Base-by-base conservation (phyloP, 176 grass and related monocot species). In the Bolboschoenus planiculmis region DNA sequence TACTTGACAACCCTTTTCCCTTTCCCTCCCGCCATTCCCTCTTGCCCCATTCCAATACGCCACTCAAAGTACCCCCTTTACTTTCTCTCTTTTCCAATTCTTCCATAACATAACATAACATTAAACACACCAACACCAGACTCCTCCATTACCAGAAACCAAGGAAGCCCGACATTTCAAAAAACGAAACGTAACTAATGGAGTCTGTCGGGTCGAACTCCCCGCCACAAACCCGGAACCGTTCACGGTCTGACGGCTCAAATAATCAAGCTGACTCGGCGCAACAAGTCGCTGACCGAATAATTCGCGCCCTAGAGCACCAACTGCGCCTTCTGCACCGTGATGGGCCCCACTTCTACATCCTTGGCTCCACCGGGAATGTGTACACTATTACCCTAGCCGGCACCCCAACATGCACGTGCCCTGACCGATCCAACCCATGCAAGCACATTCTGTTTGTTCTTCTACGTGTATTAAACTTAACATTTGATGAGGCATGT, bases 381-480 rank as follows among this genome's bases (percentile, higher is more conserved):
- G 96, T 95, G 51, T 99, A 99, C 84, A 87, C 86, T 18, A 86
- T 99, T 46, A 95, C 89, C 81, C 85, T 99, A 20, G 40, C 86
- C 1, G 48, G 85, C 23, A 1, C 67, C 2, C 96, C 96, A 10
- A 79, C 87, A 43, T 99, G 96, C 96, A 91, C 91, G 42, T 99
- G 96, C 84, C 92, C 96, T 0, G 96, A 99, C 87, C 84, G 86
- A 20, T 59, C 85, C 16, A 84, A 42, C 16, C 95, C 96, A 2
- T 95, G 96, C 96, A 95, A 99, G 84, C 96, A 99, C 83, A 82
- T 99, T 86, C 90, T 99, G 30, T 99, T 99, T 81, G 92, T 99
- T 48, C 85, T 99, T 53, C 87, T 99, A 64, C 96, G 96, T 56
- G 96, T 93, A 51, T 91, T 99, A 16, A 91, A 93, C 31, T 84